Conservation (phyloP, 1,139 yeast species). For the Suhomyces wounanorum region DNA sequence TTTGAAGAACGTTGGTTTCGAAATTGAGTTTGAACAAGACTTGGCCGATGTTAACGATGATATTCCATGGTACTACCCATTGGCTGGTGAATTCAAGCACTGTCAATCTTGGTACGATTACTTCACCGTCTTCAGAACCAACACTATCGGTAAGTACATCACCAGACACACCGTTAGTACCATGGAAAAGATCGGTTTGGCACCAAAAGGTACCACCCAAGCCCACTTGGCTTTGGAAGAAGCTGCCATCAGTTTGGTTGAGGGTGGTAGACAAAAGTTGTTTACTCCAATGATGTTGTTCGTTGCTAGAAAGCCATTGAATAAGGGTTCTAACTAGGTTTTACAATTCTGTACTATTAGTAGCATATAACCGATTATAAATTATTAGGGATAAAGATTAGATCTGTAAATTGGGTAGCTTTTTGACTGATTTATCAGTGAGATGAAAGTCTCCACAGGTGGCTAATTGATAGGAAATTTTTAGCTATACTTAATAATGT, state of each 20-base stretch:
- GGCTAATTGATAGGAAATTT: too few relatives aligned
- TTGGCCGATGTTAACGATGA: conserved; percentile 81
- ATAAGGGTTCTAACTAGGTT: conserved; percentile 4
- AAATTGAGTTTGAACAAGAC: conserved; percentile 72
- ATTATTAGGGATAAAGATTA: background rate
- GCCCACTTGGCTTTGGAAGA: conserved; percentile 93
- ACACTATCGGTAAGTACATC: conserved; percentile 78
- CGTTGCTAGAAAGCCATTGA: conserved; percentile 74
- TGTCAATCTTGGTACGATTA: conserved; percentile 78
- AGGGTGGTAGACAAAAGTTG: conserved; percentile 84
- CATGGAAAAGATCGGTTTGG: conserved; percentile 81
- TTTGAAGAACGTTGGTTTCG: conserved; percentile 83
- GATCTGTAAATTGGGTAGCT: background rate
- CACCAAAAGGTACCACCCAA: conserved; percentile 90
- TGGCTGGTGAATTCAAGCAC: conserved; percentile 90
- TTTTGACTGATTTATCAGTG: too few relatives aligned
- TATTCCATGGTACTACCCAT: conserved; percentile 97
- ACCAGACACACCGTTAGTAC: conserved; percentile 81
- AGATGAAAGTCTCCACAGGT: too few relatives aligned
- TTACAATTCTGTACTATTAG: conserved; percentile 6
- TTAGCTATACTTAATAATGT: too few relatives aligned
- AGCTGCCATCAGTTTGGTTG: conserved; percentile 94
- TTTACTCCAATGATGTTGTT: conserved; percentile 98
- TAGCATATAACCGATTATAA: conserved; percentile 14
- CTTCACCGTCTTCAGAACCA: conserved; percentile 86